phyloP scores from a whole-genome alignment of 139 green algal species.

The Coccomyxa sp. region DNA sequence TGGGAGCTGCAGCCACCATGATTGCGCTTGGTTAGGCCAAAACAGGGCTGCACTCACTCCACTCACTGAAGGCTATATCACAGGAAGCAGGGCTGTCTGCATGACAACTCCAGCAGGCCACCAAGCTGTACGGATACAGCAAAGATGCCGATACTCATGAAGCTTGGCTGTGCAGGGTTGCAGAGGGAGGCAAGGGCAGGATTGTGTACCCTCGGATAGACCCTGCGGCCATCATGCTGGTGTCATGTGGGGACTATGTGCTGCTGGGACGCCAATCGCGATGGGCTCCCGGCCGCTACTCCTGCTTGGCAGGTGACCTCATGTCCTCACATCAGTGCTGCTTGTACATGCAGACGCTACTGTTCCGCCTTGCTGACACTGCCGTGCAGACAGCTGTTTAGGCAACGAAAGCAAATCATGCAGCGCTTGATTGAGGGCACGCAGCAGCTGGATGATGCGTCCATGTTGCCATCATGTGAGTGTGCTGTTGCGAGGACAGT shows the following conservation, averaged over 20 bases:
- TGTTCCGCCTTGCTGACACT: neutral
- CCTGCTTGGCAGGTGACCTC: conserved; percentile 40
- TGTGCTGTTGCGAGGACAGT: neutral
- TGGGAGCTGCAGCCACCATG: no score
- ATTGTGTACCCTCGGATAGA: conserved; percentile 63
- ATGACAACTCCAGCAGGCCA: neutral
- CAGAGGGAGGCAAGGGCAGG: neutral
- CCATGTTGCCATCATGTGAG: neutral
- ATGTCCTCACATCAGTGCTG: neutral
- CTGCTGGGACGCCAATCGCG: conserved; percentile 68
- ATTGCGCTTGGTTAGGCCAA: no score
- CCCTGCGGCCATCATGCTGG: conserved; percentile 72
- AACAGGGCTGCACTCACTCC: neutral
- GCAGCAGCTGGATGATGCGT: no score
- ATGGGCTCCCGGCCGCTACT: conserved; percentile 53
- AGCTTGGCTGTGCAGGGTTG: neutral
- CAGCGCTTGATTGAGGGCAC: no score
- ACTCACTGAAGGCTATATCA: neutral
- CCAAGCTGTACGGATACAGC: neutral
- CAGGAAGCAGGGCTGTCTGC: neutral
- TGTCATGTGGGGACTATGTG: conserved; percentile 45
- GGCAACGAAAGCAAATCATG: no score
- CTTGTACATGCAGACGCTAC: no score
- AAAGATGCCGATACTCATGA: neutral
- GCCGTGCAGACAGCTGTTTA: no score